Conservation (phyloP, 495 filamentous ascomycete genomes). For the Lasiosphaeria ovina region DNA sequence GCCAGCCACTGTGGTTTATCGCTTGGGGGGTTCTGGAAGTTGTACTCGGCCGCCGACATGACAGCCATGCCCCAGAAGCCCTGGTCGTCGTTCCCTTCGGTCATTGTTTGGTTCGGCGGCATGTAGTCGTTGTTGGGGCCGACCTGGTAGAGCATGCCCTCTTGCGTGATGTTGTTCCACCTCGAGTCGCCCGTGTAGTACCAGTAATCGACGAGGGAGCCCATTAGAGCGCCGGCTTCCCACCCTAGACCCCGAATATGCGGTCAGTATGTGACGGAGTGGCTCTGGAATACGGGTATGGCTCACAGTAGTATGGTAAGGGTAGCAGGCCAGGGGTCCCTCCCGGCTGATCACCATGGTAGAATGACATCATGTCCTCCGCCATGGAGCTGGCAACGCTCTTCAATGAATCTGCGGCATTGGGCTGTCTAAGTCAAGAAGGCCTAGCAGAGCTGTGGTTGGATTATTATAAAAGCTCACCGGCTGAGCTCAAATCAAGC, state of each 20-base stretch:
- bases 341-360: conserved; percentile 62
- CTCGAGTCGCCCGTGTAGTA: conserved; percentile 59
- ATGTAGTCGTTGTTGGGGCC: conserved; percentile 62
- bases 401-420: conserved; percentile 62
- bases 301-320: conserved; percentile 44
- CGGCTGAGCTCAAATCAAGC: conserved; percentile 30
- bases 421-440: not conserved
- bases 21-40: conserved; percentile 57
- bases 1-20: conserved; percentile 71
- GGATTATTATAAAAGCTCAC: conserved; percentile 14
- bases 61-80: conserved; percentile 66
- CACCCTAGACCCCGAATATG: conserved; percentile 59
- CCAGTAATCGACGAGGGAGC: conserved; percentile 65
- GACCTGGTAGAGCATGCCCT: conserved; percentile 60
- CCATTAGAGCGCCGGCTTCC: conserved; percentile 72
- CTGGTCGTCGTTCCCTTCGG: conserved; percentile 68
- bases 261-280: not conserved
- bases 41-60: conserved; percentile 64
- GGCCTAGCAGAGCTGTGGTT: not conserved
- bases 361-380: conserved; percentile 67
- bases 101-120: conserved; percentile 60
- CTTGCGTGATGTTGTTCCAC: conserved; percentile 55
- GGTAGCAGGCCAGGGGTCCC: conserved; percentile 43
- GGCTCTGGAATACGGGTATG: not conserved
- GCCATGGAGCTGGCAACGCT: conserved; percentile 57